Evolutionary conservation across 192 early-diverging fungal species (phyloP).

Genomic region (Coemansia sp.): DNA sequence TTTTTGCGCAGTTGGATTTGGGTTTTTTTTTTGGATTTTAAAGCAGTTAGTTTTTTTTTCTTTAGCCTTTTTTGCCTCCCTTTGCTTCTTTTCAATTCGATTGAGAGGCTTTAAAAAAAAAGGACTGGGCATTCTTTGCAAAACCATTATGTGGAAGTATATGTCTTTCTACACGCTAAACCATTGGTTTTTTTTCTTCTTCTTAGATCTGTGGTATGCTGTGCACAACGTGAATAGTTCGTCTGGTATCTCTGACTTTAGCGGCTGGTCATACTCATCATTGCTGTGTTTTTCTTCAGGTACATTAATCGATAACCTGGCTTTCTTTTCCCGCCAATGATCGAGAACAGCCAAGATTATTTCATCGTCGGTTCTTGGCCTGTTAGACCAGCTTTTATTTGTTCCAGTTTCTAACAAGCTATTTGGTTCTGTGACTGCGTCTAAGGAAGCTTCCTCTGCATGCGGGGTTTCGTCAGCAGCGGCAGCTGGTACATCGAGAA

Average conservation of each 20-base stretch:
- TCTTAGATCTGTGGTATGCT: no score
- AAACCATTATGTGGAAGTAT: no score
- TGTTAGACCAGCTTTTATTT: no score
- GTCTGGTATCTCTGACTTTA: conserved; percentile 2
- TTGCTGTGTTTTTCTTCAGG: neutral
- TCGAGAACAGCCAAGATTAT: neutral
- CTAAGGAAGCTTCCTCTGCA: neutral
- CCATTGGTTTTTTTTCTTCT: no score
- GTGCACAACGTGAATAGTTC: conserved; percentile 6
- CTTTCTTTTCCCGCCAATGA: neutral
- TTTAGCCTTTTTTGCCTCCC: neutral
- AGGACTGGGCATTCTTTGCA: conserved; percentile 5
- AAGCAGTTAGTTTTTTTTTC: no score
- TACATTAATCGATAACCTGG: neutral
- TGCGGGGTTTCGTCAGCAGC: neutral
- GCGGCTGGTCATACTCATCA: neutral
- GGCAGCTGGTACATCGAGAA: neutral
- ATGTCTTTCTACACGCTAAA: no score
- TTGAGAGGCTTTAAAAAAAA: neutral
- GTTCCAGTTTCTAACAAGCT: neutral
- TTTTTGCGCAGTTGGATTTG: neutral
- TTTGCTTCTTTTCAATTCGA: no score
- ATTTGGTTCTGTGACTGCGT: neutral
- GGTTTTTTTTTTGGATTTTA: no score
- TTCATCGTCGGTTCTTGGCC: neutral